Evolutionary conservation across 2,329 filamentous ascomycete species (phyloP).

Genomic region (Trichoderma sp.): DNA sequence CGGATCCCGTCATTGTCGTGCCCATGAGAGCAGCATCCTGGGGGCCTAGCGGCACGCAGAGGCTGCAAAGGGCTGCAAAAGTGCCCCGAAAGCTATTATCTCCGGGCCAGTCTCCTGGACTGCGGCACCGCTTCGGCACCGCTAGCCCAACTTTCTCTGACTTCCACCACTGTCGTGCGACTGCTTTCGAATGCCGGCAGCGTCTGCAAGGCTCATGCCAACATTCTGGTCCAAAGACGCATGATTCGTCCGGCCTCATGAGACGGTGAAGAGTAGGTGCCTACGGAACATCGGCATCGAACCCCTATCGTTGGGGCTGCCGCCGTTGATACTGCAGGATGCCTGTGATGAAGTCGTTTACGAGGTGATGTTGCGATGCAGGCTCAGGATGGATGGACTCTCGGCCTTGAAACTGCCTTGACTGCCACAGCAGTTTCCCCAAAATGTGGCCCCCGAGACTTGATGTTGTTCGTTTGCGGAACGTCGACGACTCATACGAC

Average conservation of each 20-base stretch:
- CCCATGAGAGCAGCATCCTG: not conserved
- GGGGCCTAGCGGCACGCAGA: not conserved
- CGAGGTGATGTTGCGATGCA: not conserved
- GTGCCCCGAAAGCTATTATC: constrained; percentile 19
- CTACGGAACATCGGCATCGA: constrained; percentile 8
- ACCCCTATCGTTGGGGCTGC: constrained; percentile 1
- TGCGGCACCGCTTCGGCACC: constrained; percentile 19
- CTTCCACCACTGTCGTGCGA: not conserved
- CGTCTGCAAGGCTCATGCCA: not conserved
- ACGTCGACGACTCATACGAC: not conserved
- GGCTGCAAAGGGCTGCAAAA: constrained; percentile 5
- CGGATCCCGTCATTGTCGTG: constrained; percentile 8
- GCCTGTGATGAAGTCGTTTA: not conserved
- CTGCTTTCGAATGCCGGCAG: not conserved
- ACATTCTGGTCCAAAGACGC: not conserved
- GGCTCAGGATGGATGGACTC: not conserved
- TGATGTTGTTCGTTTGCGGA: too few relatives aligned
- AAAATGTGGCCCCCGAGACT: not conserved
- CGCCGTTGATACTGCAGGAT: not conserved
- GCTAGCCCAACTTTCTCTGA: not conserved
- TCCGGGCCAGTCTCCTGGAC: constrained; percentile 11
- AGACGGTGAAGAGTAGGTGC: constrained; percentile 4
- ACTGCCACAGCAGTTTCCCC: not conserved
- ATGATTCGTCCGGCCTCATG: not conserved
- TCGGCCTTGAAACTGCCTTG: not conserved